phyloP scores from a whole-genome alignment of 2,329 filamentous ascomycete genomes.

The Colletotrichum zoysiae region DNA sequence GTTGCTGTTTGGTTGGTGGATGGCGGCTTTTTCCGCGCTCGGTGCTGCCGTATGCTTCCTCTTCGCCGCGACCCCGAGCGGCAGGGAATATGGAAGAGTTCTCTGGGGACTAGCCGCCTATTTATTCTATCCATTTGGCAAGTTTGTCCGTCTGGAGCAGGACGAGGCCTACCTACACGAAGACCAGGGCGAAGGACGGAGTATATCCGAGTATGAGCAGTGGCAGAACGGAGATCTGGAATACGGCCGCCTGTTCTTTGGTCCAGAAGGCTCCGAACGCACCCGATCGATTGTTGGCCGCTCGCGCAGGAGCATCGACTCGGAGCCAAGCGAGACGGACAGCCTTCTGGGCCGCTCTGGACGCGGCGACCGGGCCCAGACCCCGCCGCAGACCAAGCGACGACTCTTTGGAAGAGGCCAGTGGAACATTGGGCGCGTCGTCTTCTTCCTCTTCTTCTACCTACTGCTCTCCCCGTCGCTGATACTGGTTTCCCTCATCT shows the following conservation, averaged over 20 bases:
- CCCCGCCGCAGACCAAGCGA: slow-evolving; percentile 72
- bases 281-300: slow-evolving; percentile 86
- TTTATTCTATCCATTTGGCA: slow-evolving; percentile 95
- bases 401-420: slow-evolving; percentile 93
- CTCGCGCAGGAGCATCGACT: slow-evolving; percentile 89
- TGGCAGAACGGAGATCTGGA: slow-evolving; percentile 99
- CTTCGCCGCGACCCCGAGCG: slow-evolving; percentile 83
- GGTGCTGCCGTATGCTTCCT: slow-evolving; percentile 84
- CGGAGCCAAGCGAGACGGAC: slow-evolving; percentile 85
- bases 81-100: slow-evolving; percentile 85
- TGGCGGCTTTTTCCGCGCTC: slow-evolving; percentile 79
- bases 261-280: slow-evolving; percentile 80
- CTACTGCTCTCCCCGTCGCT: slow-evolving; percentile 88
- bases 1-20: slow-evolving; percentile 95
- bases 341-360: slow-evolving; percentile 79
- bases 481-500: slow-evolving; percentile 86
- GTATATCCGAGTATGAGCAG: slow-evolving; percentile 98
- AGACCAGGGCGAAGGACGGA: slow-evolving; percentile 94
- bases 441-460: slow-evolving; percentile 98
- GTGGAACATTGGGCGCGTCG: slow-evolving; percentile 93
- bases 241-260: slow-evolving; percentile 95
- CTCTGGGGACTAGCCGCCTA: slow-evolving; percentile 88
- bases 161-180: slow-evolving; percentile 96
- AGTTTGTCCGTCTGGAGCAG: slow-evolving; percentile 92
- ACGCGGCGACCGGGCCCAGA: slow-evolving; percentile 62